Evolutionary conservation across 2,329 filamentous ascomycete genomes (phyloP).

Genomic region (Phaeomoniella chlamydospora): DNA sequence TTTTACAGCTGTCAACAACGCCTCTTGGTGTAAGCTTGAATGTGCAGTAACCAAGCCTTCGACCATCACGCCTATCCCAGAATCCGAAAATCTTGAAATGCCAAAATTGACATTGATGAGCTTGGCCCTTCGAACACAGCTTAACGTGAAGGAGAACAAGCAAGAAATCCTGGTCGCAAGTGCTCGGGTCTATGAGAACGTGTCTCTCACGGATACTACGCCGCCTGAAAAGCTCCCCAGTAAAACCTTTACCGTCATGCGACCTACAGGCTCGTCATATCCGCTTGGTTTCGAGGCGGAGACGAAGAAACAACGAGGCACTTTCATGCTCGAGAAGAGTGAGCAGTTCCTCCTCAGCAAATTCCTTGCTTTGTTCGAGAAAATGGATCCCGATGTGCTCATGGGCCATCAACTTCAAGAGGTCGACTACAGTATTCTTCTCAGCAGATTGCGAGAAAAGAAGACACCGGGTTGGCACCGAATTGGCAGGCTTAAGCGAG

Average conservation of each 20-base stretch:
- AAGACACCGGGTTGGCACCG: conserved; percentile 92
- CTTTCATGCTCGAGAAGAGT: conserved; percentile 66
- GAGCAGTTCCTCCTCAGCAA: conserved; percentile 76
- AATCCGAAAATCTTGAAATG: conserved; percentile 66
- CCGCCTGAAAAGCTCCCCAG: conserved; percentile 78
- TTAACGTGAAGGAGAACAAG: conserved; percentile 87
- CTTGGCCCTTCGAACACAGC: conserved; percentile 69
- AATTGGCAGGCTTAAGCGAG: conserved; percentile 71
- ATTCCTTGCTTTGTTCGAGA: conserved; percentile 77
- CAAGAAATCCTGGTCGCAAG: conserved; percentile 90
- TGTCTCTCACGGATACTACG: conserved; percentile 75
- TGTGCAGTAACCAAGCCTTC: conserved; percentile 67
- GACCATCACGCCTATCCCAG: conserved; percentile 55
- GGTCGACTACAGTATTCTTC: conserved; percentile 81
- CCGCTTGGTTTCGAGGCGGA: conserved; percentile 65
- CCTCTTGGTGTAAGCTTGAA: conserved; percentile 94
- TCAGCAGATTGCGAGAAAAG: conserved; percentile 75
- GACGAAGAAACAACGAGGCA: conserved; percentile 58
- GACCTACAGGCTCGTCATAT: conserved; percentile 61
- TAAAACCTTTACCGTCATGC: conserved; percentile 81
- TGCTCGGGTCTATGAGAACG: conserved; percentile 81
- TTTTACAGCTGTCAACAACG: conserved; percentile 73
- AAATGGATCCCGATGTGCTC: conserved; percentile 83
- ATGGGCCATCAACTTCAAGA: conserved; percentile 94
- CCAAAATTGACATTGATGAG: conserved; percentile 95